Evolutionary conservation across 2,329 filamentous ascomycete genomes (phyloP).

Genomic region (Arthrobotrys conoides): DNA sequence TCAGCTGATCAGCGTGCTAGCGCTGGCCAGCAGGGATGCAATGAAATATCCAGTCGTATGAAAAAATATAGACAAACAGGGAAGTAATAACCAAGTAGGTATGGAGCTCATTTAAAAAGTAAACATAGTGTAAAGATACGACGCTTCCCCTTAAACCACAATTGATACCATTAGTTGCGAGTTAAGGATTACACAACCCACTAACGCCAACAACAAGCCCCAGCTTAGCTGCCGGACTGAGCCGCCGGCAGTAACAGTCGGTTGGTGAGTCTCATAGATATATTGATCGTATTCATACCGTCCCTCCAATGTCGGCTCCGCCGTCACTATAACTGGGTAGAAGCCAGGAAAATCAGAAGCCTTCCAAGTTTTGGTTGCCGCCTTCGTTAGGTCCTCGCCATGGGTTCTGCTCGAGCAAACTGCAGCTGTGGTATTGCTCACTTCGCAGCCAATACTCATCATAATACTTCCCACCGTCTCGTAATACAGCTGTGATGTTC

Average conservation of each 20-base stretch:
- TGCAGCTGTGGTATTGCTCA: constrained; percentile 24
- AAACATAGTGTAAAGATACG: no score
- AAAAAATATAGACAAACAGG: constrained; percentile 3
- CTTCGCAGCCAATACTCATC: constrained; percentile 39
- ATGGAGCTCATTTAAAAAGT: no score
- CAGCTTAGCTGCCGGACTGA: neutral
- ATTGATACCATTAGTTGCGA: neutral
- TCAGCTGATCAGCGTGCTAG: no score
- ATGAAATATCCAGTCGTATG: neutral
- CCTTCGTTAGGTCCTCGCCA: constrained; percentile 29
- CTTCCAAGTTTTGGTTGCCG: constrained; percentile 34
- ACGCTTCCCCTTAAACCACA: neutral
- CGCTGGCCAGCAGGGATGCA: no score
- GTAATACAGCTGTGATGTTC: constrained; percentile 54
- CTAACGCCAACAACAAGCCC: neutral
- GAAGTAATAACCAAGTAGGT: no score
- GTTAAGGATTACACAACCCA: neutral
- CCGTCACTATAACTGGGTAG: constrained; percentile 45
- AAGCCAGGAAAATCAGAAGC: constrained; percentile 41
- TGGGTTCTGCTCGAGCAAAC: constrained; percentile 49
- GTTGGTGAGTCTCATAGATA: constrained; percentile 12
- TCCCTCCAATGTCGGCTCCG: constrained; percentile 24
- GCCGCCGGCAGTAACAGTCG: constrained; percentile 7
- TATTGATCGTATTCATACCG: constrained; percentile 20
- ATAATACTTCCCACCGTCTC: constrained; percentile 12